Conservation (phyloP, 1,139 yeast species). For the Entelexis paramagnoliae region DNA sequence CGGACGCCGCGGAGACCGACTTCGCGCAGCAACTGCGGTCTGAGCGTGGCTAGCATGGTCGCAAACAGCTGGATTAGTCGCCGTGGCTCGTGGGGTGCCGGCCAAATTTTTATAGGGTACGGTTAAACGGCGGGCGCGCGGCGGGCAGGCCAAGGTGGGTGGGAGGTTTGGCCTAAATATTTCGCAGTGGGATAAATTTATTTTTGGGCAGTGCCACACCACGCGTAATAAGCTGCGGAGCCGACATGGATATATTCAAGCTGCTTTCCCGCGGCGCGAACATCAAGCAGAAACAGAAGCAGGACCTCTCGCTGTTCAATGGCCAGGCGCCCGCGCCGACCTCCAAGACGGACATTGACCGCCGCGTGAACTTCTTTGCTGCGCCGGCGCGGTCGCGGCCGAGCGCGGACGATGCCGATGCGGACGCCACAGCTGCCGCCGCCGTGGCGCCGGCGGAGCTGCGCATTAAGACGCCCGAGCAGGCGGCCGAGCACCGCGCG, state of each 20-base stretch:
- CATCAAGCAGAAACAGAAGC: constrained; percentile 34
- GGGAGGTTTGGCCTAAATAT: neutral
- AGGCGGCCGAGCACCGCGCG: constrained; percentile 49
- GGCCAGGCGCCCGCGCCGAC: constrained; percentile 13
- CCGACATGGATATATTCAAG: constrained; percentile 74
- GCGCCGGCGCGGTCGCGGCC: constrained; percentile 25
- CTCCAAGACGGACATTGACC: constrained; percentile 20
- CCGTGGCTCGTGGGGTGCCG: neutral
- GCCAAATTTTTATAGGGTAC: constrained; percentile 18
- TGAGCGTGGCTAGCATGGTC: constrained; percentile 11
- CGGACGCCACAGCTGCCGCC: constrained; percentile 23
- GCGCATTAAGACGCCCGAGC: constrained; percentile 43
- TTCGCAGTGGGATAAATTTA: neutral
- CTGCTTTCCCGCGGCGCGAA: constrained; percentile 79
- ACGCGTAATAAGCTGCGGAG: neutral
- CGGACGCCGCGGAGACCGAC: constrained; percentile 8
- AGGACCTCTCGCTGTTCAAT: constrained; percentile 27
- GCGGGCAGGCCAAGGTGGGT: neutral
- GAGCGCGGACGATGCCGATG: constrained; percentile 32
- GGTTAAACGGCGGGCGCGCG: neutral
- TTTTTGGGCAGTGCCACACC: neutral
- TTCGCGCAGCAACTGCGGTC: constrained; percentile 3
- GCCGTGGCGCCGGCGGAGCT: constrained; percentile 26
- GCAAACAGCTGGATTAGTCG: neutral
- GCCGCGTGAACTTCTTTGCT: constrained; percentile 25